Conservation (phyloP, 2,329 filamentous ascomycete species). For the Hirsutella rhossiliensis region DNA sequence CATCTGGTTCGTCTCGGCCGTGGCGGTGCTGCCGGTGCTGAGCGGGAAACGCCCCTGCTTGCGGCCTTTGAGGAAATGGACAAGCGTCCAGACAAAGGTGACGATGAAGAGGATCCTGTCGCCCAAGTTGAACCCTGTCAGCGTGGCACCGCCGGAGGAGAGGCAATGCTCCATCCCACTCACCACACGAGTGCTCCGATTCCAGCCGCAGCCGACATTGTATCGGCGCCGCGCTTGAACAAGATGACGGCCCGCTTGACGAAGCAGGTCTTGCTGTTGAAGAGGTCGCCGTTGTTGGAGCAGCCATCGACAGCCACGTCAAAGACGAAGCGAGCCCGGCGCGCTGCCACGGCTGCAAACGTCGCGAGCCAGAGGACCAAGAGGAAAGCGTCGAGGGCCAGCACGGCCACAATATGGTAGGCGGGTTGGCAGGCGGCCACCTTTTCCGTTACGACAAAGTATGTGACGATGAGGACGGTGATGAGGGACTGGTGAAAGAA, state of each 20-base stretch:
- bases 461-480: constrained; percentile 31
- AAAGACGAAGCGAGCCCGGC: constrained; percentile 23
- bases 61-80: constrained; percentile 22
- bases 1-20: constrained; percentile 14
- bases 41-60: constrained; percentile 23
- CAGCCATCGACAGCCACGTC: constrained; percentile 16
- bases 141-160: neutral
- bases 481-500: constrained; percentile 23
- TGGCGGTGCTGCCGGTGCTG: constrained; percentile 3
- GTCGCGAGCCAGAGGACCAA: constrained; percentile 34
- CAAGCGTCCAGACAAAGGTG: constrained; percentile 22
- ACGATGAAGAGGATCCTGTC: constrained; percentile 25
- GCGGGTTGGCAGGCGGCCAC: constrained; percentile 16
- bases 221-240: constrained; percentile 18
- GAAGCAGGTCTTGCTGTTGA: constrained; percentile 17
- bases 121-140: neutral
- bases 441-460: constrained; percentile 29
- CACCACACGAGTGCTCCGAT: constrained; percentile 31
- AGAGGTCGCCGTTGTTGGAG: constrained; percentile 15
- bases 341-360: constrained; percentile 27
- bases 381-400: constrained; percentile 30
- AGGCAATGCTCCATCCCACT: constrained; percentile 6
- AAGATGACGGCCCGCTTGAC: constrained; percentile 12
- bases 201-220: constrained; percentile 28
- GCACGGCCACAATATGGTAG: constrained; percentile 32